phyloP scores from a whole-genome alignment of 148 eudicot species.

The Cornus kousa region DNA sequence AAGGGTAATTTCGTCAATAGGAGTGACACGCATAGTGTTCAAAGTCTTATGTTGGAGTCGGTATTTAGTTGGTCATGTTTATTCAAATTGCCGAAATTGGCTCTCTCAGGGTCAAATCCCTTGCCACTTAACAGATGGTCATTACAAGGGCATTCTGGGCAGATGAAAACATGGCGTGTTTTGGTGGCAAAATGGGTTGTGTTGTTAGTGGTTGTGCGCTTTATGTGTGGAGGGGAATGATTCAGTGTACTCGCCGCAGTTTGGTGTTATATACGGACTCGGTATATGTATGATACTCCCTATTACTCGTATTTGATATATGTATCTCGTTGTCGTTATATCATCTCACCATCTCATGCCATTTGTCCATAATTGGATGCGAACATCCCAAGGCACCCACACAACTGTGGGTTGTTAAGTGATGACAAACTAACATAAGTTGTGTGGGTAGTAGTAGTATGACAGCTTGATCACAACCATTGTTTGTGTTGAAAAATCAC shows the following conservation, averaged over 20 bases:
- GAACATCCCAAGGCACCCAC: not conserved
- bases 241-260: not conserved
- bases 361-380: not conserved
- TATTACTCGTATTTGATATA: too few relatives aligned
- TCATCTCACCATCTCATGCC: too few relatives aligned
- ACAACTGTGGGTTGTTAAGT: not conserved
- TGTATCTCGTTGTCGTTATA: not conserved
- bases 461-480: not conserved
- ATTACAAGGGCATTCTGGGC: slow-evolving; percentile 19
- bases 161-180: slow-evolving; percentile 22
- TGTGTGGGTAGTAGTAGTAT: not conserved
- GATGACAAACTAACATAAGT: not conserved
- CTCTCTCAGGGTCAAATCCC: slow-evolving; percentile 6
- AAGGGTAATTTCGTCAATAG: slow-evolving; percentile 17
- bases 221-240: slow-evolving; percentile 2
- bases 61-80: not conserved
- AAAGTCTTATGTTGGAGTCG: slow-evolving; percentile 15
- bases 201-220: slow-evolving; percentile 19
- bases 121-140: not conserved
- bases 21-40: slow-evolving; percentile 8
- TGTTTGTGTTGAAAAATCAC: not conserved
- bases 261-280: not conserved
- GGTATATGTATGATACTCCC: too few relatives aligned
- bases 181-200: slow-evolving; percentile 19
- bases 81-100: slow-evolving; percentile 1